Conservation (phyloP, 2,329 filamentous ascomycete genomes). For the Lachnellula subtilissima region DNA sequence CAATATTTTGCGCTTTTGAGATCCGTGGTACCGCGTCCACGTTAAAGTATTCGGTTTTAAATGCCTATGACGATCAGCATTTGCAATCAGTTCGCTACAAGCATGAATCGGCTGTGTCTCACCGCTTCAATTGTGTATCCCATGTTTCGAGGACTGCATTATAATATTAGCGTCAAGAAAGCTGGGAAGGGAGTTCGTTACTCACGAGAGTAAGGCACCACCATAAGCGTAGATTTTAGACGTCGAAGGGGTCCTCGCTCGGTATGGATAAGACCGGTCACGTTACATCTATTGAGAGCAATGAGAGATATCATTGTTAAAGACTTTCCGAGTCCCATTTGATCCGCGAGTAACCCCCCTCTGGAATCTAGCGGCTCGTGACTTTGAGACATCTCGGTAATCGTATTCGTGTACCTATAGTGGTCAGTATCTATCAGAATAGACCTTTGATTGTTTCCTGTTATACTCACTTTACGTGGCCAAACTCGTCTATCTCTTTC, state of each 20-base stretch:
- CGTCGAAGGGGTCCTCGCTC: conserved; percentile 9
- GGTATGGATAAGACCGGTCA: neutral
- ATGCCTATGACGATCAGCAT: conserved; percentile 27
- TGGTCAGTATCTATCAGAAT: conserved; percentile 37
- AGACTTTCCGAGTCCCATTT: conserved; percentile 54
- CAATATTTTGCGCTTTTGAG: conserved; percentile 23
- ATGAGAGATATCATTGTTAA: conserved; percentile 43
- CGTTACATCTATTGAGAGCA: conserved; percentile 13
- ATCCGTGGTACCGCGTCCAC: conserved; percentile 36
- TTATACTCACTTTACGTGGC: conserved; percentile 30
- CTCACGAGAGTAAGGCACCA: conserved; percentile 40
- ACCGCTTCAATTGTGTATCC: conserved; percentile 26
- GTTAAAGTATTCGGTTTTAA: conserved; percentile 25
- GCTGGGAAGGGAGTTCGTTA: neutral
- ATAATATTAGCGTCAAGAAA: neutral
- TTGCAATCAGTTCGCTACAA: too few species aligned
- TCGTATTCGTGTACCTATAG: conserved; percentile 66
- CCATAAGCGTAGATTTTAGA: conserved; percentile 38
- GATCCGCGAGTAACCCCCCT: conserved; percentile 51
- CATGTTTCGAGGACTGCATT: conserved; percentile 36
- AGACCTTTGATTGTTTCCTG: too few species aligned
- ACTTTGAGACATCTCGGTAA: conserved; percentile 62
- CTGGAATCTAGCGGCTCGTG: conserved; percentile 57
- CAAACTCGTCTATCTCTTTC: conserved; percentile 25
- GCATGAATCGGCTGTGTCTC: neutral